These are phyloP conservation scores for Rhizoclosmatium sp. DNA, from an alignment of 192 early-diverging fungal species.

Conservation along the genomic window DNA sequence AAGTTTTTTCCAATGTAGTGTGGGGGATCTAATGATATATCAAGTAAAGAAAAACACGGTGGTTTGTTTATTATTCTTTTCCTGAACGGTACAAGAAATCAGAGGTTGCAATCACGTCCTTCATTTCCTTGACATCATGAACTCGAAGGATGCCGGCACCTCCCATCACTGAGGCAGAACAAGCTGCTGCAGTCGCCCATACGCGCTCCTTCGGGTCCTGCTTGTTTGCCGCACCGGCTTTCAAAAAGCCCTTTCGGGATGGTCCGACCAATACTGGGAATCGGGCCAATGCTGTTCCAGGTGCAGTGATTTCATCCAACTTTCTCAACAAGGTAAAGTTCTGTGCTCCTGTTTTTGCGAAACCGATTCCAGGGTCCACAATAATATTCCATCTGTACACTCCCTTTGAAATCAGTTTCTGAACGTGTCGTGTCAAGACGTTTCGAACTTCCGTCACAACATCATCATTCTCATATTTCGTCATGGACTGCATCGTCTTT, in stretches of 20 bases:
- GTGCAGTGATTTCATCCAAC: constrained; percentile 60
- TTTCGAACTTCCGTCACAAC: constrained; percentile 75
- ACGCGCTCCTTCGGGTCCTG: constrained; percentile 62
- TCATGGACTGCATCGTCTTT: constrained; percentile 81
- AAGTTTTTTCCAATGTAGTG: neutral
- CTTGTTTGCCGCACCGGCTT: constrained; percentile 67
- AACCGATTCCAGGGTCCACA: constrained; percentile 96
- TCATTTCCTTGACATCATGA: constrained; percentile 95
- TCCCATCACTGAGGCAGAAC: constrained; percentile 34
- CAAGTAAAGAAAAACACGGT: too few species aligned
- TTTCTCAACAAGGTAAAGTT: constrained; percentile 85
- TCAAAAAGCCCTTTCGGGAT: constrained; percentile 93
- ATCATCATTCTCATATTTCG: constrained; percentile 78
- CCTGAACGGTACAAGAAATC: constrained; percentile 57
- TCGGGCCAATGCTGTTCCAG: constrained; percentile 56
- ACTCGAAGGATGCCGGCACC: constrained; percentile 81
- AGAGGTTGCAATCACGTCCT: constrained; percentile 83
- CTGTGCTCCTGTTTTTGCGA: constrained; percentile 91
- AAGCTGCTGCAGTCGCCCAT: constrained; percentile 40
- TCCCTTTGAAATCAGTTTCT: constrained; percentile 78
- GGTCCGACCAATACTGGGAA: constrained; percentile 94
- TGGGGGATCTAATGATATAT: too few species aligned
- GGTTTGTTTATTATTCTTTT: neutral
- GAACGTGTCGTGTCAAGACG: constrained; percentile 73
- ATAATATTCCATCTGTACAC: constrained; percentile 96